Base-by-base conservation (phyloP, 2,329 filamentous ascomycete genomes). In the Fusarium chaquense region DNA sequence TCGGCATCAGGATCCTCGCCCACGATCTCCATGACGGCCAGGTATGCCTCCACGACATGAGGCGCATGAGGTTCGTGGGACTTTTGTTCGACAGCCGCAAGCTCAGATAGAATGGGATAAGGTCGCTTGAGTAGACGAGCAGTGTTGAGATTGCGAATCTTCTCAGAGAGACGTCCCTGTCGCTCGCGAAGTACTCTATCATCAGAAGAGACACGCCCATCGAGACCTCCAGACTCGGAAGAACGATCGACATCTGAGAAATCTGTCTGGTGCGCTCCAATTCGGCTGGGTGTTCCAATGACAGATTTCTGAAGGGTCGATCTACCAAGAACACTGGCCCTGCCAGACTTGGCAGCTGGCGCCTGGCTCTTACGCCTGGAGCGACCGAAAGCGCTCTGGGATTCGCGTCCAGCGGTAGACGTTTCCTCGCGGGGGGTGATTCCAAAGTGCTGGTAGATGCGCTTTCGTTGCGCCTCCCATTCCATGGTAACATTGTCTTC, bases 361-460 rank as follows among this genome's bases (percentile, higher is more conserved):
- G 84, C 83, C 44, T 66, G 63, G 62, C 81, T 81, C 71, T 80
- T 86, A 66, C 87, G 83, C 67, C 86, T 82, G 8, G 88, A 89
- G 47, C 86, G 84, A 13, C 89, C 89, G 71, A 91, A 91, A 4
- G 85, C 87, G 22, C 83, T 86, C 59, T 85, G 82, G 6, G 83
- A 78, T 64, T 87, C 84, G 70, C 82, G 81, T 53, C 79, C 78
- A 44, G 83, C 75, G 6, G 80, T 76, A 33, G 73, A 72, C 10
- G 76, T 65, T 33, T 85, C 85, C 49, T 89, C 86, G 26, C 83
- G 83, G 8, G 86, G 83, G 76, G 89, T 91, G 77, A 99, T 91
- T 16, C 96, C 96, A 79, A 99, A 98, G 80, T 99, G 96, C 76
- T 97, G 90, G 80, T 98, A 98, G 69, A 99, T 97, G 71, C 90